These are phyloP conservation scores for Exophiala lecanii-corni DNA, from an alignment of 2,329 filamentous ascomycete genomes.

Conservation along the genomic window DNA sequence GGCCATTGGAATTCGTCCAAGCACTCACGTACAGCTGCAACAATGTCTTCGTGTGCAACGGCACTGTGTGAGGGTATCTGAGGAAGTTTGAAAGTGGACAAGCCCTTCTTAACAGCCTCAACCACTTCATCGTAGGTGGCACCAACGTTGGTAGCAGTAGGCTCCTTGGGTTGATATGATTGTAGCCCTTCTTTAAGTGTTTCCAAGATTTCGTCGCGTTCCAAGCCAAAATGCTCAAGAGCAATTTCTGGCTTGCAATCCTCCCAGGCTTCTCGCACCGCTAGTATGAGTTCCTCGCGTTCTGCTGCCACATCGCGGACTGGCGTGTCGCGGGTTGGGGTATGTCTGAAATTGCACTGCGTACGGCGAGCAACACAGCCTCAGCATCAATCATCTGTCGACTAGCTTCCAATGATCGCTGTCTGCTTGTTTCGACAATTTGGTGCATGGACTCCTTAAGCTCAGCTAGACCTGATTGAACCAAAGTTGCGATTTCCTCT, in stretches of 20 bases:
- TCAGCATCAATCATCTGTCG: slow-evolving; percentile 69
- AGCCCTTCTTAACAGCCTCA: slow-evolving; percentile 75
- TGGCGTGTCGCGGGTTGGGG: slow-evolving; percentile 57
- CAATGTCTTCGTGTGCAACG: slow-evolving; percentile 75
- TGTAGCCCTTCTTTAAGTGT: slow-evolving; percentile 82
- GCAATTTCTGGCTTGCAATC: slow-evolving; percentile 92
- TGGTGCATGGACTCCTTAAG: slow-evolving; percentile 80
- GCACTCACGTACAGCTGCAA: slow-evolving; percentile 78
- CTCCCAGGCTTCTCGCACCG: slow-evolving; percentile 87
- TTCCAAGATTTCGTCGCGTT: slow-evolving; percentile 81
- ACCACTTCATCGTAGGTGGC: slow-evolving; percentile 81
- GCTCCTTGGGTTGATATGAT: slow-evolving; percentile 55
- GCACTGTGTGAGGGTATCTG: slow-evolving; percentile 59
- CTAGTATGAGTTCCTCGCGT: slow-evolving; percentile 78
- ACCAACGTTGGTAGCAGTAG: slow-evolving; percentile 43
- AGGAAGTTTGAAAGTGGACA: slow-evolving; percentile 75
- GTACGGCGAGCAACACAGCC: slow-evolving; percentile 80
- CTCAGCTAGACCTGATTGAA: slow-evolving; percentile 74
- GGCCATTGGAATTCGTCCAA: slow-evolving; percentile 80
- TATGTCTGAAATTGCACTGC: slow-evolving; percentile 61
- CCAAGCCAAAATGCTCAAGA: slow-evolving; percentile 81
- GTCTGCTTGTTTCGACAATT: slow-evolving; percentile 69
- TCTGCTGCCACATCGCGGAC: slow-evolving; percentile 52
- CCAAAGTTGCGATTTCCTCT: slow-evolving; percentile 69
- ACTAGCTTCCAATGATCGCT: slow-evolving; percentile 59